phyloP scores from a whole-genome alignment of 2,329 filamentous ascomycete genomes.

The Penicillium sp. region DNA sequence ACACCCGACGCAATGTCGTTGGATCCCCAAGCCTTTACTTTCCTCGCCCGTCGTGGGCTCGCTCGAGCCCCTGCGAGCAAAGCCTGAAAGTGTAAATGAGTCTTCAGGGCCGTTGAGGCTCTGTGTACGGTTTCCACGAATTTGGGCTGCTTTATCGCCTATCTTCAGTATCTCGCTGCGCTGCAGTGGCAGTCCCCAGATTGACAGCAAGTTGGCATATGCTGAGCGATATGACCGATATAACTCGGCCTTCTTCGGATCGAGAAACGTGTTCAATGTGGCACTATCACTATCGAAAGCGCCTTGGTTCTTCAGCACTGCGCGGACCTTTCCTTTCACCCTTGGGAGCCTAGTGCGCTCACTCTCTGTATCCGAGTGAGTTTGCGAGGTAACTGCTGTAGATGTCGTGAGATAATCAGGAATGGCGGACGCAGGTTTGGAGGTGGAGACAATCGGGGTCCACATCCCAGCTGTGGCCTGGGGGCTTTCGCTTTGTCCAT shows the following conservation, averaged over 20 bases:
- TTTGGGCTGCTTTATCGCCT: conserved; percentile 49
- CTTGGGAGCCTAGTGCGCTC: conserved; percentile 38
- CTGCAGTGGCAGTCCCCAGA: conserved; percentile 61
- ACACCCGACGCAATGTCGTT: conserved; percentile 49
- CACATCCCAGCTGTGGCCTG: conserved; percentile 37
- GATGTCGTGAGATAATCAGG: conserved; percentile 38
- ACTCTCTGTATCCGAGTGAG: conserved; percentile 45
- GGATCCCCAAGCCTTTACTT: conserved; percentile 45
- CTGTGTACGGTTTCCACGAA: conserved; percentile 28
- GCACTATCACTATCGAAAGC: conserved; percentile 60
- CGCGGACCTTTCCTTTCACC: conserved; percentile 45
- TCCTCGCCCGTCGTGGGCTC: conserved; percentile 13
- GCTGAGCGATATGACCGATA: conserved; percentile 59
- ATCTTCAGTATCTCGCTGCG: conserved; percentile 65
- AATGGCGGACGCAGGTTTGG: conserved; percentile 31
- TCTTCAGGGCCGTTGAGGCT: conserved; percentile 34
- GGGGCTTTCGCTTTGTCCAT: conserved; percentile 43
- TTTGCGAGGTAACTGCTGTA: conserved; percentile 36
- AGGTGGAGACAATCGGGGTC: conserved; percentile 30
- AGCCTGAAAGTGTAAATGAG: conserved; percentile 29
- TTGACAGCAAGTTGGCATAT: conserved; percentile 64
- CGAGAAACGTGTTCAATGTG: conserved; percentile 54
- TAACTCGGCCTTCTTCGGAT: conserved; percentile 52
- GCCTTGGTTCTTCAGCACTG: conserved; percentile 61
- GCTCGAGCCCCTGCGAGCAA: conserved; percentile 20